Evolutionary conservation across 2,329 filamentous ascomycete genomes (phyloP).

Genomic region (Pseudogymnoascus sp.): DNA sequence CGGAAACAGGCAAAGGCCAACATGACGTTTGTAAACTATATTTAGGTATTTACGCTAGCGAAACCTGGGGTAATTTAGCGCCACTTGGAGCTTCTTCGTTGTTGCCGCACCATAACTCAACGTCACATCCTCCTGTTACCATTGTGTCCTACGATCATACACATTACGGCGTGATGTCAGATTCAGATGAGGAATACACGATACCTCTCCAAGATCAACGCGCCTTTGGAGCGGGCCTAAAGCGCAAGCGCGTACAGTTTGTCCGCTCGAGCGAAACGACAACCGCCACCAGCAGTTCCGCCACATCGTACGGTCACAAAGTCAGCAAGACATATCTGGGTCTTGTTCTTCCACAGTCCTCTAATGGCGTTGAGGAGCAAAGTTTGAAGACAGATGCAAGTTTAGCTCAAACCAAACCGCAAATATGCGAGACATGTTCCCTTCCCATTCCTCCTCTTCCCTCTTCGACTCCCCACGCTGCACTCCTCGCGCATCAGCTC

Average conservation of each 20-base stretch:
- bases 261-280: constrained; percentile 34
- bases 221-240: constrained; percentile 56
- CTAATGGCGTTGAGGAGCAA: neutral
- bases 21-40: constrained; percentile 7
- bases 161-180: neutral
- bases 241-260: constrained; percentile 53
- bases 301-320: constrained; percentile 20
- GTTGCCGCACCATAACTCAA: constrained; percentile 4
- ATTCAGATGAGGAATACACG: constrained; percentile 47
- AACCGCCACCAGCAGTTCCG: constrained; percentile 15
- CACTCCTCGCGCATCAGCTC: constrained; percentile 64
- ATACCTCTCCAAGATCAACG: constrained; percentile 51
- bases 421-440: constrained; percentile 51
- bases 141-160: neutral
- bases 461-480: constrained; percentile 41
- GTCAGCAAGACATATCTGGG: constrained; percentile 54
- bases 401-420: constrained; percentile 9
- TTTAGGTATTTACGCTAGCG: neutral
- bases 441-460: constrained; percentile 48
- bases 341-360: constrained; percentile 45
- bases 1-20: constrained; percentile 1
- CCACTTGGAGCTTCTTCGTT: neutral
- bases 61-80: constrained; percentile 6
- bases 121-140: neutral
- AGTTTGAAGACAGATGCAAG: neutral